A percentile compares a stretch with the other conserved stretches of the same genome.
Conservation (phyloP, 495 filamentous ascomycete genomes). For the Oleoguttula mirabilis region DNA sequence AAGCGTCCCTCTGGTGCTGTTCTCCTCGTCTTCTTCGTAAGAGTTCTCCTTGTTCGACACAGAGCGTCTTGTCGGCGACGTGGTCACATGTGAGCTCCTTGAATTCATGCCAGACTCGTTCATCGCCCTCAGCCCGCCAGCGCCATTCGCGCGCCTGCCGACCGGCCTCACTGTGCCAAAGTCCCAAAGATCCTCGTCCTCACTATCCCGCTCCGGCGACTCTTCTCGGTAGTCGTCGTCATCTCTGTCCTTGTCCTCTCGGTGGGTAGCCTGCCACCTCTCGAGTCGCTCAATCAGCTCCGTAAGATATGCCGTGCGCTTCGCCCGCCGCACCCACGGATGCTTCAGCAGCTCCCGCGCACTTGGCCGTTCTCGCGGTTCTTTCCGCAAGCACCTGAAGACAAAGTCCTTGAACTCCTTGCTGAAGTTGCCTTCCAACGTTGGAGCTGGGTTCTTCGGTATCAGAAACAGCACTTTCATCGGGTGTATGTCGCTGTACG, state of each 20-base stretch:
- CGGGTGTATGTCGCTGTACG: constrained; percentile 91
- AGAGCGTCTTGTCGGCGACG: constrained; percentile 14
- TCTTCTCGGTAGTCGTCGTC: constrained; percentile 48
- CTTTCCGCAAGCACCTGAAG: constrained; percentile 70
- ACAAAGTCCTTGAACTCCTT: constrained; percentile 92
- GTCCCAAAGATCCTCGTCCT: constrained; percentile 80
- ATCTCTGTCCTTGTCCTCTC: constrained; percentile 37
- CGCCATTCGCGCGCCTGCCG: constrained; percentile 23
- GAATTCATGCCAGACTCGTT: constrained; percentile 63
- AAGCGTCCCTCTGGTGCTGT: constrained; percentile 9
- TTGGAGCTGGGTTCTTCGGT: constrained; percentile 82
- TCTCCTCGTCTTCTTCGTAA: constrained; percentile 15
- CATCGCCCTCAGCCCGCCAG: constrained; percentile 49
- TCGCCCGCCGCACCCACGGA: constrained; percentile 77
- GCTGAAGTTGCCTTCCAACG: constrained; percentile 73
- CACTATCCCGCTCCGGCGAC: constrained; percentile 22
- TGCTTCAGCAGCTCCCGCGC: constrained; percentile 82
- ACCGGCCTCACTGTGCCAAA: constrained; percentile 81
- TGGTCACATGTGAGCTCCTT: constrained; percentile 32
- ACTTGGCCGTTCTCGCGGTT: constrained; percentile 75
- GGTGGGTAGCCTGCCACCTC: constrained; percentile 65
- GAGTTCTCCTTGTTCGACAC: constrained; percentile 23
- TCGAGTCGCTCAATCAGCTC: constrained; percentile 85
- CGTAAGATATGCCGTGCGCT: constrained; percentile 79
- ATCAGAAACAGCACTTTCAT: constrained; percentile 99